These are phyloP conservation scores for Bacterosira constricta DNA, from an alignment of 108 stramenopile species.

Conservation along the genomic window DNA sequence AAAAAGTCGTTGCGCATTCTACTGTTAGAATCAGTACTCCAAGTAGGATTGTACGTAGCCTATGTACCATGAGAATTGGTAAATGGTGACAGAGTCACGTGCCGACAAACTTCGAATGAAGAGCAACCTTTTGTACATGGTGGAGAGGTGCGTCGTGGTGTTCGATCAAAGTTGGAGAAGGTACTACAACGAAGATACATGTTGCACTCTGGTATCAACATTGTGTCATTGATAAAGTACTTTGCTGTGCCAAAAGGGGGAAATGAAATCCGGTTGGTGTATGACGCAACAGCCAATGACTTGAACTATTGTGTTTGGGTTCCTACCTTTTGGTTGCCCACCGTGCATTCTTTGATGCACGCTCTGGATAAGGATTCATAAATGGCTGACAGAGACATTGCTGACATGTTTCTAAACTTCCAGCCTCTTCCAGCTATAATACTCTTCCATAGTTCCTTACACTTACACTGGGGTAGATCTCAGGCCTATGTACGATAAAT, in stretches of 20 bases:
- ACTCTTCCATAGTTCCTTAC: too few relatives aligned
- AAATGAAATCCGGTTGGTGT: too few relatives aligned
- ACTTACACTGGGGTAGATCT: constrained; percentile 48
- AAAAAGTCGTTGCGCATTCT: too few relatives aligned
- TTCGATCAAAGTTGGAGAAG: constrained; percentile 47
- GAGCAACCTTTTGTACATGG: too few relatives aligned
- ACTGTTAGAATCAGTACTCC: too few relatives aligned
- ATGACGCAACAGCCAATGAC: constrained; percentile 43
- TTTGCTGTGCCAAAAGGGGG: constrained; percentile 53
- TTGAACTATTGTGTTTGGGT: constrained; percentile 48
- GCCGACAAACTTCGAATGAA: too few relatives aligned
- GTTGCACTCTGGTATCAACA: background rate
- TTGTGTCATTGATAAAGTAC: constrained; percentile 28
- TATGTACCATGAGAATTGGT: too few relatives aligned
- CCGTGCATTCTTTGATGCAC: constrained; percentile 12
- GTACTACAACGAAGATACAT: constrained; percentile 29
- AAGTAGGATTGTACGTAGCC: too few relatives aligned
- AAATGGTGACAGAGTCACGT: too few relatives aligned
- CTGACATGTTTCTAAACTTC: background rate
- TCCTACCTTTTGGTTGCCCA: constrained; percentile 53
- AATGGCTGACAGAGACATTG: background rate
- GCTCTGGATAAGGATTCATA: background rate
- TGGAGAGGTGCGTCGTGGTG: too few relatives aligned
- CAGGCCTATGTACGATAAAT: background rate
- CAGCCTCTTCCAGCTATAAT: constrained; percentile 15